phyloP scores from a whole-genome alignment of 495 filamentous ascomycete genomes.

The Glutinoglossum americanum region DNA sequence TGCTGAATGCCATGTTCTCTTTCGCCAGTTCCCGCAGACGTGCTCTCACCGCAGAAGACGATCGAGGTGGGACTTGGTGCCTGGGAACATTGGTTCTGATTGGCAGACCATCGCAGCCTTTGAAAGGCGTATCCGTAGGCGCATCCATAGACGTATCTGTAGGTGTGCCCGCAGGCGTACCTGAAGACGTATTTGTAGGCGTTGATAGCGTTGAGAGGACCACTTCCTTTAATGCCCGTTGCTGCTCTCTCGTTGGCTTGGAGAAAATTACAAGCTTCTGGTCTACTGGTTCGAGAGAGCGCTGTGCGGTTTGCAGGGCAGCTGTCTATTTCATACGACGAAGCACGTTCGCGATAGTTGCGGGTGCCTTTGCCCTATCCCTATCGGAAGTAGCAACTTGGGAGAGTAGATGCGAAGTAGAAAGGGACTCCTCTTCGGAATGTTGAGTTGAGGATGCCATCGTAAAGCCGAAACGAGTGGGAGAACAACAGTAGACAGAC shows the following conservation, averaged over 20 bases:
- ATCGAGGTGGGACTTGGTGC: neutral
- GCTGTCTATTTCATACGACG: neutral
- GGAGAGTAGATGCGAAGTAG: neutral
- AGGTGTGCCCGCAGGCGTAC: neutral
- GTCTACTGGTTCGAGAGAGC: neutral
- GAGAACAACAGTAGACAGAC: no score
- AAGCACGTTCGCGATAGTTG: neutral
- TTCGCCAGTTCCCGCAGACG: conserved; percentile 1
- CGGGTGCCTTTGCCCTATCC: neutral
- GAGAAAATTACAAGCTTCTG: conserved; percentile 1
- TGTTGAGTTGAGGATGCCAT: conserved; percentile 1
- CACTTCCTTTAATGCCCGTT: neutral
- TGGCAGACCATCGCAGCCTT: neutral
- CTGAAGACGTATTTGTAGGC: neutral
- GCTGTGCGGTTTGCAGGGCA: neutral
- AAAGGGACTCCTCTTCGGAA: neutral
- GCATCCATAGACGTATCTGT: neutral
- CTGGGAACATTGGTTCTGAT: neutral
- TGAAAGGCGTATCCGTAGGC: no score
- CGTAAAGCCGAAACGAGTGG: neutral
- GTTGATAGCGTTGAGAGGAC: neutral
- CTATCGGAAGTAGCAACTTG: neutral
- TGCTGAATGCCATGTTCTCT: neutral
- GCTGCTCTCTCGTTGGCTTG: conserved; percentile 1
- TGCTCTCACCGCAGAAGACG: neutral